Percentiles rank a stretch among this genome's conserved stretches.
Conservation (phyloP, 106 monocot species). For the Dactylorhiza incarnata region DNA sequence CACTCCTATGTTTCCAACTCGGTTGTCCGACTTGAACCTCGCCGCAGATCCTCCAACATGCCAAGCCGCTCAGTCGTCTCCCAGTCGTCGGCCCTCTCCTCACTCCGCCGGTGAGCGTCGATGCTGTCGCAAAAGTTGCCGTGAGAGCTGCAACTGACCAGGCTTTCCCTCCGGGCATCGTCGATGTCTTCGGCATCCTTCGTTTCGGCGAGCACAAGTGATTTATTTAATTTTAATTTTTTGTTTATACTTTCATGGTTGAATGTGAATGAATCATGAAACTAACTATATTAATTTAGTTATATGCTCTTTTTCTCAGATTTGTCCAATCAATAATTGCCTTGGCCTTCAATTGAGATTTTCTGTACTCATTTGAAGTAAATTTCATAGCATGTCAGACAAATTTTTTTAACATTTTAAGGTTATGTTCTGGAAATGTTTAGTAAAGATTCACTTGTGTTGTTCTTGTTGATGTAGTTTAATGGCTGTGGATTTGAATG, state of each 20-base stretch:
- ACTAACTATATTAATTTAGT: background rate
- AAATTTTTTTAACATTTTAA: no score
- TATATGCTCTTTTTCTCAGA: background rate
- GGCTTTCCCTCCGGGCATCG: constrained; percentile 86
- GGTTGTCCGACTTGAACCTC: background rate
- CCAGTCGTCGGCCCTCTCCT: constrained; percentile 76
- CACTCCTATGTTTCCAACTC: background rate
- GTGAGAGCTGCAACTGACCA: constrained; percentile 84
- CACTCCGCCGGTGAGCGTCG: constrained; percentile 71
- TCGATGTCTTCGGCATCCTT: constrained; percentile 79
- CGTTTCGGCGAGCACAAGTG: constrained; percentile 35
- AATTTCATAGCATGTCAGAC: no score
- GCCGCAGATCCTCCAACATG: constrained; percentile 40
- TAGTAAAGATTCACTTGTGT: no score
- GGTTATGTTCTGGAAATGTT: no score
- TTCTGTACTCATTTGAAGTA: no score
- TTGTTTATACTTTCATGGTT: background rate
- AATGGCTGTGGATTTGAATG: no score
- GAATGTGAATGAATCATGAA: background rate
- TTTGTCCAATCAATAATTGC: constrained; percentile 2
- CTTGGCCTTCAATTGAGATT: no score
- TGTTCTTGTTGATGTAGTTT: no score
- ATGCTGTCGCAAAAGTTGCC: constrained; percentile 66
- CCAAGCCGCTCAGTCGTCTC: constrained; percentile 53
- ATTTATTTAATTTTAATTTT: background rate